Evolutionary conservation across 2,329 filamentous ascomycete genomes (phyloP).

Genomic region (Aureobasidium sp.): DNA sequence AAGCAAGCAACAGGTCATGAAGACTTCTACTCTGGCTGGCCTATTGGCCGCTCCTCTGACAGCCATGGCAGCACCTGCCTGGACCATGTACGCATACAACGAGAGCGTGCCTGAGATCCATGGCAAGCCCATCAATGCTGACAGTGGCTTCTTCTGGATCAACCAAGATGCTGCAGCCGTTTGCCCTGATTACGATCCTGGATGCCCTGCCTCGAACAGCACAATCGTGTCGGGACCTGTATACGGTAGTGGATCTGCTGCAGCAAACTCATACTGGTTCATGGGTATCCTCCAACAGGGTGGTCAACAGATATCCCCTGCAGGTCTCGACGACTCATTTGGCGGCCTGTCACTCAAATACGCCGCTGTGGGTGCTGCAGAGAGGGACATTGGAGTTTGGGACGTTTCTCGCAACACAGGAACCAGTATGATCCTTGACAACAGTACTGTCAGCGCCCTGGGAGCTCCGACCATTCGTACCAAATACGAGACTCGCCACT

Average conservation of each 20-base stretch:
- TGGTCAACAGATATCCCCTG: neutral
- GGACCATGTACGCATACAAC: conserved; percentile 7
- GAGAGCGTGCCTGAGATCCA: conserved; percentile 10
- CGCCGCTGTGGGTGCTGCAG: neutral
- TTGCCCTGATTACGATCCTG: conserved; percentile 7
- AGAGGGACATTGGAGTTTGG: neutral
- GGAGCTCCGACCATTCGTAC: neutral
- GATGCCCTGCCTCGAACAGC: conserved; percentile 6
- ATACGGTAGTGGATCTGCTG: neutral
- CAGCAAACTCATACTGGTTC: neutral
- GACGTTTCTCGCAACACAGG: neutral
- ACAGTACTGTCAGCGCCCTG: neutral
- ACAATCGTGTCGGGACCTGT: conserved; percentile 8
- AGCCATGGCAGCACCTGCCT: conserved; percentile 7
- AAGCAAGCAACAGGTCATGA: neutral
- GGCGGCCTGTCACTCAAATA: conserved; percentile 1
- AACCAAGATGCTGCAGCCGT: neutral
- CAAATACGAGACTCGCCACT: neutral
- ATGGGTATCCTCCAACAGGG: conserved; percentile 1
- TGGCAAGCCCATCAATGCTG: conserved; percentile 10
- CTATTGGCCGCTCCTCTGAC: conserved; percentile 4
- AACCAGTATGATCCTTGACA: neutral
- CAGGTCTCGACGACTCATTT: neutral
- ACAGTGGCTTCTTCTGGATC: conserved; percentile 9
- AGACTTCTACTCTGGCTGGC: conserved; percentile 3